phyloP scores from a whole-genome alignment of 441 rosid genomes.

The Gossypium davidsonii region DNA sequence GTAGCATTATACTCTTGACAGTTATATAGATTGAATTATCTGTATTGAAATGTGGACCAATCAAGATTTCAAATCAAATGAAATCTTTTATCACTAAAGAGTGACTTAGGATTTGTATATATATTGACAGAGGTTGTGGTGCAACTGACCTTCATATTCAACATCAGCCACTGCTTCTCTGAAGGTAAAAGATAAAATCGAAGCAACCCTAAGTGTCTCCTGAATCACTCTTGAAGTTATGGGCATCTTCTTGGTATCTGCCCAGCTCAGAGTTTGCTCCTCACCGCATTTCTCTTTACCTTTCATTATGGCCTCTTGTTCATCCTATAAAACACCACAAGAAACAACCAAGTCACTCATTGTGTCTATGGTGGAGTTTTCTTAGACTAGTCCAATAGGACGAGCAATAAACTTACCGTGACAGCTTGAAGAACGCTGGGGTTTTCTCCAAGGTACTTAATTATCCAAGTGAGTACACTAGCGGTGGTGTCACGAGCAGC shows the following conservation, averaged over 20 bases:
- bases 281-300: constrained; percentile 33
- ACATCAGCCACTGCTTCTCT: constrained; percentile 97
- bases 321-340: constrained; percentile 44
- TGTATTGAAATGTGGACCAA: no score
- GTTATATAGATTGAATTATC: no score
- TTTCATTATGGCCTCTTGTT: constrained; percentile 61
- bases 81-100: no score
- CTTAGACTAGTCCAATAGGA: background rate
- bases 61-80: no score
- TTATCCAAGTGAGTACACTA: constrained; percentile 86
- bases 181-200: constrained; percentile 85
- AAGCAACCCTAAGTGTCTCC: constrained; percentile 83
- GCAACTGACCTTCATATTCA: constrained; percentile 60
- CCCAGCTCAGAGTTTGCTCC: constrained; percentile 51
- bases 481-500: constrained; percentile 98
- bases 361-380: background rate
- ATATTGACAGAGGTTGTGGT: background rate
- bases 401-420: constrained; percentile 44
- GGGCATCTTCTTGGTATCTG: constrained; percentile 84
- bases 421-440: constrained; percentile 75
- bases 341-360: constrained; percentile 6
- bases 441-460: constrained; percentile 81
- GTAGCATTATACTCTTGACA: background rate
- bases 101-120: no score
- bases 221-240: constrained; percentile 78